Base-by-base conservation (phyloP, 2,329 filamentous ascomycete genomes). In the Thermothelomyces thermophilus region DNA sequence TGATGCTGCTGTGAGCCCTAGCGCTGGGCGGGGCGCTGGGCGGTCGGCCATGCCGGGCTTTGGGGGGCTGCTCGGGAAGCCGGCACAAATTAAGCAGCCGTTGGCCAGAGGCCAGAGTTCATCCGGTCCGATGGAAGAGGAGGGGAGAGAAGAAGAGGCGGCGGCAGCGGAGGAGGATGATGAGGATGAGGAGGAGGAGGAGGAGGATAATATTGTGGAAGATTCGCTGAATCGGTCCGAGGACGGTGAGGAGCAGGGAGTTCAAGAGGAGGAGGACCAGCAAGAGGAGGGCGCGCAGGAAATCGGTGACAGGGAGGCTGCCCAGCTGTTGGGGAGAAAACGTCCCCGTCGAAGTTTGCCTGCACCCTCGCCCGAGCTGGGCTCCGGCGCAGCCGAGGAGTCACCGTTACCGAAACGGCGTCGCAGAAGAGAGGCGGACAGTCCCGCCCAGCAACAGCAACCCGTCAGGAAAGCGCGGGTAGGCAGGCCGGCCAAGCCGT, bases 291-390 rank as follows among this genome's bases (percentile, higher is more conserved):
- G 67, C 41, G 74, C 72, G 1, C 67, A 76, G 43, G 71, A 75
- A 41, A 68, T 77, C 14, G 62, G 66, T 33, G 69, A 63, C 2
- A 53, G 60, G 4, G 71, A 76, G 55, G 71, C 72, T 3, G 74
- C 74, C 3, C 58, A 61, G 47, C 56, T 50, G 0, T 59, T 76
- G 7, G 68, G 71, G 6, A 67, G 62, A 45, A 78, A 75, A 55
- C 71, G 73, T 1, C 66, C 64, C 2, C 68, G 72, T 36, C 57
- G 60, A 13, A 71, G 68, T 51, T 53, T 62, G 3, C 63, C 62
- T 20, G 64, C 62, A n/a, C 63, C 58, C 2, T 74, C 73, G 0
- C 69, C 71, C 2, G 72, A 75, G 39, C 62, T 70, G 3, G 69
- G 70, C 10, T 68, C 68, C 0, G 63, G 64, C 3, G 50, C 69